A percentile compares a stretch with the other conserved stretches of the same genome.
Conservation (phyloP, 192 early-diverging fungal species). For the Backusella macrospora region DNA sequence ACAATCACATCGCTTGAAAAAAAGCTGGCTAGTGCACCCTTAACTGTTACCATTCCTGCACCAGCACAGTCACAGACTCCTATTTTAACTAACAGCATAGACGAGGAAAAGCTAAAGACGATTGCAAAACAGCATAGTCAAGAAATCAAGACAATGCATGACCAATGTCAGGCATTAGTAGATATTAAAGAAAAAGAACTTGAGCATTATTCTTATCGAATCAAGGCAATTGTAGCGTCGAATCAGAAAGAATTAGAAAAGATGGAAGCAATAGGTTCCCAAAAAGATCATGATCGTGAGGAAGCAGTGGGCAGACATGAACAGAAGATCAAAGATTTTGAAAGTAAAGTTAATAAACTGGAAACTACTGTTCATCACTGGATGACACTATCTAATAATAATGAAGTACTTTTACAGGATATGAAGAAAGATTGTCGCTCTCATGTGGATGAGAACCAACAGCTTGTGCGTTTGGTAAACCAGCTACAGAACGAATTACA, state of each 20-base stretch:
- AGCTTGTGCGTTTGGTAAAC: constrained; percentile 18
- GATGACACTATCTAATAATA: constrained; percentile 11
- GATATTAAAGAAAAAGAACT: constrained; percentile 32
- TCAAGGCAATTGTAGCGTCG: constrained; percentile 20
- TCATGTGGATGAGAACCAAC: constrained; percentile 20
- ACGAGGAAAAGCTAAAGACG: background rate
- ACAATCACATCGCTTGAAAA: background rate
- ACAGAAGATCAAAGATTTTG: constrained; percentile 13
- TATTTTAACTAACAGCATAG: background rate
- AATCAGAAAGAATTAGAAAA: constrained; percentile 29
- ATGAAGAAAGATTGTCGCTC: constrained; percentile 14
- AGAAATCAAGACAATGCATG: constrained; percentile 25
- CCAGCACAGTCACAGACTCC: background rate
- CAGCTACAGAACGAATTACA: constrained; percentile 24
- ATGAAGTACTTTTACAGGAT: constrained; percentile 19
- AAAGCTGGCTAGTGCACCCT: background rate
- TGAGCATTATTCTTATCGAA: constrained; percentile 31
- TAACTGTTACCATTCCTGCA: background rate
- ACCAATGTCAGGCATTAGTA: constrained; percentile 28
- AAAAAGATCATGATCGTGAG: background rate
- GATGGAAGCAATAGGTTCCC: background rate
- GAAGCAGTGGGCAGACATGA: background rate
- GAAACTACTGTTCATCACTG: constrained; percentile 17
- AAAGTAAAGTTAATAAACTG: constrained; percentile 9
- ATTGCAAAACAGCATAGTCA: constrained; percentile 32